Conservation (phyloP, 2,329 filamentous ascomycete genomes). For the Trichoderma semiorbis region DNA sequence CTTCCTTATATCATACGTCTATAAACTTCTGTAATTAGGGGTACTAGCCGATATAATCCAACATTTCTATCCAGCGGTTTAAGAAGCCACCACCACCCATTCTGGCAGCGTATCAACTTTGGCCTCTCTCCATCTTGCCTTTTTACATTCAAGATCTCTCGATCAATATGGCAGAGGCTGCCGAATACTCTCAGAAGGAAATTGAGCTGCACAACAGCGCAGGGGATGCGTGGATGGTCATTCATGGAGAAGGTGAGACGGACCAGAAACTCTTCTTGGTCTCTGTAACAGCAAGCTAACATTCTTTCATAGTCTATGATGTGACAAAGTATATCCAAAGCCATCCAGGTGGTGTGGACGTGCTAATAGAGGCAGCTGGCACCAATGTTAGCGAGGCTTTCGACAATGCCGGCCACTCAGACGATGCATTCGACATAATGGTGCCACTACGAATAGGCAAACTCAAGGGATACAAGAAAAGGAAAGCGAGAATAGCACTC, state of each 20-base stretch:
- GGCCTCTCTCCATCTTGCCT: not conserved
- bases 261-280: not conserved
- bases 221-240: not conserved
- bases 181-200: not conserved
- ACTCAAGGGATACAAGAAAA: not conserved
- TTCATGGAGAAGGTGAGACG: not conserved
- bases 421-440: not conserved
- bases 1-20: not conserved
- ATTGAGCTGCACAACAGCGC: not conserved
- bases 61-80: not conserved
- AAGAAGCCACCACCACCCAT: not conserved
- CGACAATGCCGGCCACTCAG: not conserved
- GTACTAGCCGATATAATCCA: not conserved
- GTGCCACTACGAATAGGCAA: not conserved
- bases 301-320: not conserved
- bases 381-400: not conserved
- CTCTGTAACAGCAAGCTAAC: not conserved
- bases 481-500: not conserved
- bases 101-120: not conserved
- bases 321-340: not conserved
- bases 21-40: not conserved
- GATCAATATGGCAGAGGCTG: not conserved
- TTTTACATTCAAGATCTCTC: not conserved
- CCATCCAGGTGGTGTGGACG: not conserved
- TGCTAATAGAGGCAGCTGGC: not conserved